Conservation (phyloP, 2,329 filamentous ascomycete genomes). For the Zelopaecilomyces penicillatus region DNA sequence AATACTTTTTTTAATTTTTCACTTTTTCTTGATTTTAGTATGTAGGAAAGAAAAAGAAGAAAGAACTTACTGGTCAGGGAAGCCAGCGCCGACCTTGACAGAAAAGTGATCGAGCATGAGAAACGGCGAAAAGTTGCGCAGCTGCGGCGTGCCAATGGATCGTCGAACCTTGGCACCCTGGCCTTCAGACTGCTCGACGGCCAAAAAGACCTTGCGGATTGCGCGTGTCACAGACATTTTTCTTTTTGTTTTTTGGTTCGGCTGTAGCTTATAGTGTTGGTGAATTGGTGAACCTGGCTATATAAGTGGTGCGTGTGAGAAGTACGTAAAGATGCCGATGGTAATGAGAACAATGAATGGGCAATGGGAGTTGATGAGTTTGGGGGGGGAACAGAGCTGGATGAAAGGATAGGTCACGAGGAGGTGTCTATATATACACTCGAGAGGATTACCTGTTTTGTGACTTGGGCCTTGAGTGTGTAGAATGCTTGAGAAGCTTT, state of each 20-base stretch:
- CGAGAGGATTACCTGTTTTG: no score
- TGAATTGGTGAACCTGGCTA: no score
- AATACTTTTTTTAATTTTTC: not conserved
- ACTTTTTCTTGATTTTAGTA: not conserved
- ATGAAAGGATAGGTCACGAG: no score
- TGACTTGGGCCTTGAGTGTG: no score
- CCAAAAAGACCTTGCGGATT: conserved; percentile 76
- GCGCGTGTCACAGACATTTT: conserved; percentile 63
- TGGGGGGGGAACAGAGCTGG: no score
- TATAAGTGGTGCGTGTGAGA: no score
- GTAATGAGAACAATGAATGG: not conserved
- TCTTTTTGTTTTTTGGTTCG: conserved; percentile 19
- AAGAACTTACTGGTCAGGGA: conserved; percentile 64
- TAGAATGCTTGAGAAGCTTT: no score
- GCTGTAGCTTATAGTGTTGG: no score
- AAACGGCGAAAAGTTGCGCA: conserved; percentile 85
- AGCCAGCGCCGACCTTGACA: conserved; percentile 71
- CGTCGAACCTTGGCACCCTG: conserved; percentile 80
- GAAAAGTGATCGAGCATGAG: conserved; percentile 94
- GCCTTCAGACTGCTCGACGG: conserved; percentile 79
- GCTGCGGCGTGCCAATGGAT: conserved; percentile 73
- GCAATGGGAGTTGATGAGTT: conserved; percentile 13
- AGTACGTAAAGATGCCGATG: not conserved
- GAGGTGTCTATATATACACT: no score
- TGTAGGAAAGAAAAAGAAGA: not conserved